These are phyloP conservation scores for Arxiozyma bovina DNA, from an alignment of 1,139 yeast species.

Conservation along the genomic window DNA sequence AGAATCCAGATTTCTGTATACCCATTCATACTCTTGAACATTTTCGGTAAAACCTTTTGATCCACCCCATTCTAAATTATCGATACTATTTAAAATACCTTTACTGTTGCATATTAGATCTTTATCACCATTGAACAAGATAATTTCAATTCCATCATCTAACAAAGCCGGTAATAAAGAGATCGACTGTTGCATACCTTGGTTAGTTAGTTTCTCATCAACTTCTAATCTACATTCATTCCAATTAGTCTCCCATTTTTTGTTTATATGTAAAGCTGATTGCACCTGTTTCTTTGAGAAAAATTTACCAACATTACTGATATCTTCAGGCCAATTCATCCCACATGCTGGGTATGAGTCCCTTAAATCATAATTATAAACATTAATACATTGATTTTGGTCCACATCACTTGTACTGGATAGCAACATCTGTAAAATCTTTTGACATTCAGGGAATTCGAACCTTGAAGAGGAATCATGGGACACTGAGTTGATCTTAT, in stretches of 20 bases:
- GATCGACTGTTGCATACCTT: constrained; percentile 51
- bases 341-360: constrained; percentile 87
- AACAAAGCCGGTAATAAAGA: constrained; percentile 58
- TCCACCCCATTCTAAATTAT: constrained; percentile 61
- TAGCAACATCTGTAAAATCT: constrained; percentile 9
- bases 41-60: constrained; percentile 45
- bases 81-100: constrained; percentile 64
- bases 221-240: constrained; percentile 65
- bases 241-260: constrained; percentile 41
- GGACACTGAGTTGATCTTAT: constrained; percentile 33
- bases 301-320: constrained; percentile 51
- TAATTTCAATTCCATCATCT: constrained; percentile 45
- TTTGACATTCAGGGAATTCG: constrained; percentile 40
- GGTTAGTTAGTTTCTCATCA: constrained; percentile 42
- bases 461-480: constrained; percentile 31
- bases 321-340: constrained; percentile 84
- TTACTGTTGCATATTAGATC: constrained; percentile 81
- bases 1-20: constrained; percentile 43
- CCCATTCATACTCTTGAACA: constrained; percentile 40
- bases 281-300: constrained; percentile 49
- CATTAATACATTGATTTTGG: constrained; percentile 48
- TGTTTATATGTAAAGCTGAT: constrained; percentile 46
- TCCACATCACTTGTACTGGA: constrained; percentile 32
- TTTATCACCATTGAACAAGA: constrained; percentile 78
- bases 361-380: constrained; percentile 66